Evolutionary conservation across 73 alveolate species (phyloP), one percentile per base, ranked within the genome.

Genomic region (Symbiodinium pilosum): DNA sequence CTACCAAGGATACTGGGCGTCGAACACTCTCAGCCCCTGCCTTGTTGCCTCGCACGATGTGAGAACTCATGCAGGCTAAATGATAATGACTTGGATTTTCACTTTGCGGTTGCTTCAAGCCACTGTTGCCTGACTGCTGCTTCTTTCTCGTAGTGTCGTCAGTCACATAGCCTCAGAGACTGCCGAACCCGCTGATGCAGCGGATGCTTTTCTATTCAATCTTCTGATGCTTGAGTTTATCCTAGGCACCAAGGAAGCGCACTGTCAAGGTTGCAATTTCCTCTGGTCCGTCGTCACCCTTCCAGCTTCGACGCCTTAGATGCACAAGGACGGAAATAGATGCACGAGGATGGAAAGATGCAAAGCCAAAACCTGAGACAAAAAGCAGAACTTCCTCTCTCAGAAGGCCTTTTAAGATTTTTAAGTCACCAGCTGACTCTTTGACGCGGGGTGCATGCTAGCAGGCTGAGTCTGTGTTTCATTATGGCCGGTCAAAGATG

Each of bases 111-210:
- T 54, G 73, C 73, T 54, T 38, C 38, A 64, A 24, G 34, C 81
- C 39, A n/a, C 81, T 28, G 81, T 28, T 28, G 38, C 30, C 30
- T 26, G 81, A 28, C 34, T 26, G 30, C 73, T 54, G 73, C 38
- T 54, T 54, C 94, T 69, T 87, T 59, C 30, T 87, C 83, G 64
- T 34, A 64, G 34, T 87, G 36, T 87, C 94, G 34, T 87, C 94
- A 28, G 68, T 87, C 51, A 51, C 94, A 42, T 36, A 87, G 16
- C 86, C 86, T 75, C 7, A 14, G 51, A 36, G 3, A 32, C 0
- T 26, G 9, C 83, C 8, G 40, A 16, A 26, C 12, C 20, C 42
- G 30, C 43, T 26, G 86, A 3, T 75, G 42, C 43, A n/a, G 38
- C 84, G 30, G n/a, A n/a, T n/a, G n/a, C n/a, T n/a, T n/a, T n/a